A percentile compares a stretch with the other conserved stretches of the same genome.
These are phyloP conservation scores for Tinospora cordifolia DNA, from an alignment of 164 flowering plant genomes.

Conservation along the genomic window DNA sequence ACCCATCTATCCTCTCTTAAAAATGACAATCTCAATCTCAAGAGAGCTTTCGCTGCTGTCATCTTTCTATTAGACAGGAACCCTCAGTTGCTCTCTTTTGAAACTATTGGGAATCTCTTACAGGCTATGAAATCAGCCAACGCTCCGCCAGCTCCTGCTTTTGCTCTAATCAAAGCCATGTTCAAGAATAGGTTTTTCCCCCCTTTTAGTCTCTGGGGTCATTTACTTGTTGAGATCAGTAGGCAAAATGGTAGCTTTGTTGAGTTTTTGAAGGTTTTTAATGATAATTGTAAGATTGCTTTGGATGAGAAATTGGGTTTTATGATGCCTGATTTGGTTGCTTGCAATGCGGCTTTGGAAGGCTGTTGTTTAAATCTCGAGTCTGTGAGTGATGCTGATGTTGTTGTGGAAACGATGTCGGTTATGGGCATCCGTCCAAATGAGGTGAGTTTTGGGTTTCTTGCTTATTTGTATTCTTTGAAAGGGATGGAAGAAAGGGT, in stretches of 20 bases:
- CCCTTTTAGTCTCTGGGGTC: slow-evolving; percentile 71
- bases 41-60: slow-evolving; percentile 75
- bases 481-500: slow-evolving; percentile 69
- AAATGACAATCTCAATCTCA: slow-evolving; percentile 53
- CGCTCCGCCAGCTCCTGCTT: slow-evolving; percentile 55
- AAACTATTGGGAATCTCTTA: slow-evolving; percentile 41
- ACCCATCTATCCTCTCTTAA: slow-evolving; percentile 50
- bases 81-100: slow-evolving; percentile 40
- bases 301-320: slow-evolving; percentile 66
- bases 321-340: slow-evolving; percentile 64
- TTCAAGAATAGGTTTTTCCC: slow-evolving; percentile 66
- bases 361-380: slow-evolving; percentile 62
- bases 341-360: slow-evolving; percentile 83
- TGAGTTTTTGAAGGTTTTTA: slow-evolving; percentile 52
- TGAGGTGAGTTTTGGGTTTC: slow-evolving; percentile 61
- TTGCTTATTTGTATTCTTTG: slow-evolving; percentile 75
- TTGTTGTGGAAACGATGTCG: slow-evolving; percentile 68
- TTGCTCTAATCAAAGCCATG: slow-evolving; percentile 66
- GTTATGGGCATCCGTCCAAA: slow-evolving; percentile 64
- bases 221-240: slow-evolving; percentile 50
- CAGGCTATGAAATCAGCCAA: slow-evolving; percentile 43
- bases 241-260: slow-evolving; percentile 50
- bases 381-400: slow-evolving; percentile 73
- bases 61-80: slow-evolving; percentile 62
- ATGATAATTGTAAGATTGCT: slow-evolving; percentile 65